A percentile compares a stretch with the other conserved stretches of the same genome.
Conservation (phyloP, 1,139 yeast species). For the Sugiyamaella neomexicana region DNA sequence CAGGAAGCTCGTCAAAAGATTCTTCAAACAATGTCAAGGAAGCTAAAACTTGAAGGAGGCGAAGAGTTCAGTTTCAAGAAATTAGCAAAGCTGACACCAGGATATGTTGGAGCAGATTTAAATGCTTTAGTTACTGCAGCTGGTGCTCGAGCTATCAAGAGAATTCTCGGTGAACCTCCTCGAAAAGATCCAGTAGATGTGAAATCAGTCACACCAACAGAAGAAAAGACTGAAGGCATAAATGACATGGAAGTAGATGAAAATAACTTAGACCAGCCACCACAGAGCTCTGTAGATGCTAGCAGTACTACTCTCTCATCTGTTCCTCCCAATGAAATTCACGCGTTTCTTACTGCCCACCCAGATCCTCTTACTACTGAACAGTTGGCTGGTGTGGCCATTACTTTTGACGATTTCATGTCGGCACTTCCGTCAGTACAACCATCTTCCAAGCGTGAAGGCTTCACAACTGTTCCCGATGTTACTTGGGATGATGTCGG, state of each 20-base stretch:
- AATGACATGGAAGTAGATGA: constrained; percentile 38
- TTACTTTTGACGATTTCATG: constrained; percentile 75
- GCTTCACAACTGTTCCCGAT: constrained; percentile 98
- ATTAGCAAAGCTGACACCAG: constrained; percentile 92
- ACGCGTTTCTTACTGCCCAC: constrained; percentile 61
- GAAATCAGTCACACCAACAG: not conserved
- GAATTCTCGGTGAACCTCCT: constrained; percentile 58
- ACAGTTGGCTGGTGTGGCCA: constrained; percentile 72
- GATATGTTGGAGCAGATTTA: constrained; percentile 96
- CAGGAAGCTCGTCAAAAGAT: constrained; percentile 80
- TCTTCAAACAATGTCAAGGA: constrained; percentile 61
- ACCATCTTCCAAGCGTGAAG: constrained; percentile 97
- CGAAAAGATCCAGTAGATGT: constrained; percentile 4
- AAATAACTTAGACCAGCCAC: constrained; percentile 29
- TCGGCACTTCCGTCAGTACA: constrained; percentile 89
- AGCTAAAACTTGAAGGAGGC: constrained; percentile 63
- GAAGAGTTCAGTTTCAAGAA: constrained; percentile 62
- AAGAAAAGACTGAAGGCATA: not conserved
- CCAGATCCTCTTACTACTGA: constrained; percentile 76
- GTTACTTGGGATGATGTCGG: constrained; percentile 97
- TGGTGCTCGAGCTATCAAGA: constrained; percentile 89
- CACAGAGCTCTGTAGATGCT: not conserved
- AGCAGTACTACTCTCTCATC: not conserved
- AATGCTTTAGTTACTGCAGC: constrained; percentile 94
- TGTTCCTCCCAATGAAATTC: constrained; percentile 8